Base-by-base conservation (phyloP, 2,329 filamentous ascomycete species). In the Trichothecium sympodiale region DNA sequence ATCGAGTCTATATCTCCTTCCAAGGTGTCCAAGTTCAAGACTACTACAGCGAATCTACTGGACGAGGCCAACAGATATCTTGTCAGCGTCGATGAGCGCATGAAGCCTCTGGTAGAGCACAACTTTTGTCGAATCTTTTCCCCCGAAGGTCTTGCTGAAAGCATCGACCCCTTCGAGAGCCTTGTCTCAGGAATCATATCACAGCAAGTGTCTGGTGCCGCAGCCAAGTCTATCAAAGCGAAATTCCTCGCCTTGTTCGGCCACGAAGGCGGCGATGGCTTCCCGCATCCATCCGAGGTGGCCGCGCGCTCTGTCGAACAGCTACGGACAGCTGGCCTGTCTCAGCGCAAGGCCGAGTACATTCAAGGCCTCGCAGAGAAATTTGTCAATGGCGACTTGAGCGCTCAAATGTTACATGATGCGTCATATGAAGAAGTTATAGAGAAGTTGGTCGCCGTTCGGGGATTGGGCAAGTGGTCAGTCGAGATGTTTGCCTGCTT, bases 401-500 rank as follows among this genome's bases (percentile, higher is more conserved):
- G 73, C 31, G 80, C 85, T 9, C 61, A 72, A 43, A 78, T 91
- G 68, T 71, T 96, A 15, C 73, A 83, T 35, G 74, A 76, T 26
- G 86, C 85, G 2, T 73, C 77, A 5, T 91, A 98, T 54, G 88
- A 94, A 34, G 83, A 94, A 46, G 71, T 98, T 7, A 67, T 95
- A 43, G 74, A 83, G 56, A 80, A 74, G 54, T 67, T 98, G 33
- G 85, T 83, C 33, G 83, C 87, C 1, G 87, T 98, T 5, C 71
- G 89, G 8, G 91, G 91, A 0, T 61, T 96, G 34, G 91, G 91
- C 0, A 71, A 70, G 36, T 96, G 91, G 91, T 88, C 80, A 33
- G 87, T 94, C 12, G 88, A 95, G 65, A 96, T 98, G 91, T 98
- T 98, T 65, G 85, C 88, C 34, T 86, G 83, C 58, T 96, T 98